These are phyloP conservation scores for Fusarium chaquense DNA, from an alignment of 2,329 filamentous ascomycete genomes.

Conservation along the genomic window DNA sequence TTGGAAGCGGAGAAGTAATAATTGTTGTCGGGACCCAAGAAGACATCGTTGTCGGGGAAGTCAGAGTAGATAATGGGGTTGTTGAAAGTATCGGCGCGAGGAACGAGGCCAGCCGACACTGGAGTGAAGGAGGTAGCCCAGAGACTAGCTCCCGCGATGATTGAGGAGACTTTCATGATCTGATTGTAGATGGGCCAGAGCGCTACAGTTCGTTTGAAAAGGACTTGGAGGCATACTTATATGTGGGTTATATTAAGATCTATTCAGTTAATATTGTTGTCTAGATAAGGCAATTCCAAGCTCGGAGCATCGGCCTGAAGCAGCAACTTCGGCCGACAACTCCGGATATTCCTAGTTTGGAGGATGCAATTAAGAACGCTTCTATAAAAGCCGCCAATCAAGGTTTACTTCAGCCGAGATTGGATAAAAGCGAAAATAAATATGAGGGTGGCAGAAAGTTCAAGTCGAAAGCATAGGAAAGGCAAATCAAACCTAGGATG, in stretches of 20 bases:
- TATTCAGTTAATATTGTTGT: not conserved
- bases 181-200: rapidly evolving
- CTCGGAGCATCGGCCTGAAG: constrained; percentile 15
- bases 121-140: not conserved
- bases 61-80: constrained; percentile 69
- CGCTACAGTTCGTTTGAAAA: rapidly evolving
- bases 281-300: not conserved
- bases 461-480: not conserved
- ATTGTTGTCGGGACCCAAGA: constrained; percentile 61
- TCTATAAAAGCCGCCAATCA: too few relatives aligned
- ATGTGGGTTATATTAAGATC: not conserved
- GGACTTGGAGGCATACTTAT: not conserved
- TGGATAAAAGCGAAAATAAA: not conserved
- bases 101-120: not conserved
- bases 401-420: not conserved
- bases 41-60: constrained; percentile 66
- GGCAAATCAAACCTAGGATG: too few relatives aligned
- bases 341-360: constrained; percentile 12
- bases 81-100: constrained; percentile 17
- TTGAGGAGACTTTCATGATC: not conserved
- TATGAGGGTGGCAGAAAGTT: not conserved
- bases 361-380: not conserved
- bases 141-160: not conserved
- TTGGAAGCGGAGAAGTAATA: constrained; percentile 69
- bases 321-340: constrained; percentile 15